Conservation (phyloP, 495 filamentous ascomycete species). For the Bathelium albidoporum region DNA sequence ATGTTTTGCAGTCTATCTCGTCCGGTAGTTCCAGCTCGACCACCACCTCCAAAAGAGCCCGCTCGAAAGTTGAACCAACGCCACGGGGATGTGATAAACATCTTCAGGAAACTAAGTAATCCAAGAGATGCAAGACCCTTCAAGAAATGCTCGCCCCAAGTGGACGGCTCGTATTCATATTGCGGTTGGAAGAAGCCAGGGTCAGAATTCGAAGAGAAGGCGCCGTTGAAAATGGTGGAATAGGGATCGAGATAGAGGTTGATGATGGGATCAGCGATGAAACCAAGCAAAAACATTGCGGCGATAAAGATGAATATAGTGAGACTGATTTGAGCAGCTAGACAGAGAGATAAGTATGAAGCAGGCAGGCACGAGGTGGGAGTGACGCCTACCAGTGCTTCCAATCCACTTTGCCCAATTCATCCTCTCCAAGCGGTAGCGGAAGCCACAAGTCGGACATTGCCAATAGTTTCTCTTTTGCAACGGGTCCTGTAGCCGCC, state of each 20-base stretch:
- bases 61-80: slow-evolving; percentile 63
- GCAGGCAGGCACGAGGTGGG: neutral
- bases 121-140: slow-evolving; percentile 82
- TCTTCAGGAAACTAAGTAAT: slow-evolving; percentile 74
- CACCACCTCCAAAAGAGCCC: slow-evolving; percentile 36
- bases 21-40: slow-evolving; percentile 50
- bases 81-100: slow-evolving; percentile 63
- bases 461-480: slow-evolving; percentile 67
- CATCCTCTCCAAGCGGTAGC: slow-evolving; percentile 72
- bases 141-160: slow-evolving; percentile 73
- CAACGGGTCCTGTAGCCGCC: slow-evolving; percentile 65
- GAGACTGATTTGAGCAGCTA: slow-evolving; percentile 47
- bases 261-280: slow-evolving; percentile 88
- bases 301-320: slow-evolving; percentile 60
- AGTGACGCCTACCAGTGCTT: slow-evolving; percentile 41
- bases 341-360: neutral
- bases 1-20: slow-evolving; percentile 63
- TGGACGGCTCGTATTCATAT: slow-evolving; percentile 37
- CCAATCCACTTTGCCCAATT: slow-evolving; percentile 63
- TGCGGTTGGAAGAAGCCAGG: neutral
- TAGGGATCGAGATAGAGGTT: slow-evolving; percentile 73
- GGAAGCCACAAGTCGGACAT: slow-evolving; percentile 80
- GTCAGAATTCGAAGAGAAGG: neutral
- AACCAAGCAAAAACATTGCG: slow-evolving; percentile 70
- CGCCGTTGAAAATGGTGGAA: slow-evolving; percentile 27